A percentile compares a stretch with the other conserved stretches of the same genome.
These are phyloP conservation scores for Malbranchea zuffiana DNA, from an alignment of 2,329 filamentous ascomycete genomes.

Conservation along the genomic window DNA sequence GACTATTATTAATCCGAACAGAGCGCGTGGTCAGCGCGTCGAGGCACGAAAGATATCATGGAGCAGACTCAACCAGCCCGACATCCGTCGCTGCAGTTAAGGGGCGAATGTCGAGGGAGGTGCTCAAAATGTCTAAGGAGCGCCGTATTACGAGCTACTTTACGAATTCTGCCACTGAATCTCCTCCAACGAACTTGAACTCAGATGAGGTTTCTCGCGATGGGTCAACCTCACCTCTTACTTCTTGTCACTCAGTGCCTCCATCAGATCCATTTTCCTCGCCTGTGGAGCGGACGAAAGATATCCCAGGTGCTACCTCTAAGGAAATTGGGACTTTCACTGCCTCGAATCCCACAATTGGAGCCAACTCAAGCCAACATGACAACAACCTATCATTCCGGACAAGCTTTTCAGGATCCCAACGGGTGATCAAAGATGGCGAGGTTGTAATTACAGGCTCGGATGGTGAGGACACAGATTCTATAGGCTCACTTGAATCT, in stretches of 20 bases:
- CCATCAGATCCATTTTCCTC: slow-evolving; percentile 9
- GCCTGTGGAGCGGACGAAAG: background rate
- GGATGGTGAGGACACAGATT: slow-evolving; percentile 58
- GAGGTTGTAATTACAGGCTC: slow-evolving; percentile 51
- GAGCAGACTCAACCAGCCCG: too few relatives aligned
- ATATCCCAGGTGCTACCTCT: background rate
- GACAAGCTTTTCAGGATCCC: slow-evolving; percentile 10
- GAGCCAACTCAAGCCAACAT: background rate
- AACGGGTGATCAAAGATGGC: slow-evolving; percentile 40
- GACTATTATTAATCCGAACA: too few relatives aligned
- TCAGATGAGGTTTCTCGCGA: background rate
- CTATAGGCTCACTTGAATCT: slow-evolving; percentile 44
- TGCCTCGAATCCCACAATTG: background rate
- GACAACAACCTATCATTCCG: slow-evolving; percentile 9
- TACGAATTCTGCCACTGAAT: background rate
- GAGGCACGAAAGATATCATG: too few relatives aligned
- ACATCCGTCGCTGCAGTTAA: too few relatives aligned
- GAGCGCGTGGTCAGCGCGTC: too few relatives aligned
- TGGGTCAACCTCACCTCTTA: slow-evolving; percentile 8
- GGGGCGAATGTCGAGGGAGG: too few relatives aligned
- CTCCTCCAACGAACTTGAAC: background rate
- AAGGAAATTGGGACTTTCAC: background rate
- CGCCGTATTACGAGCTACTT: slow-evolving; percentile 4
- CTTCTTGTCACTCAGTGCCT: slow-evolving; percentile 9
- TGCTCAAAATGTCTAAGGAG: slow-evolving; percentile 1